Evolutionary conservation across 2,329 filamentous ascomycete species (phyloP), one percentile per base, ranked within the genome.

Genomic region (Epichloe baconii): DNA sequence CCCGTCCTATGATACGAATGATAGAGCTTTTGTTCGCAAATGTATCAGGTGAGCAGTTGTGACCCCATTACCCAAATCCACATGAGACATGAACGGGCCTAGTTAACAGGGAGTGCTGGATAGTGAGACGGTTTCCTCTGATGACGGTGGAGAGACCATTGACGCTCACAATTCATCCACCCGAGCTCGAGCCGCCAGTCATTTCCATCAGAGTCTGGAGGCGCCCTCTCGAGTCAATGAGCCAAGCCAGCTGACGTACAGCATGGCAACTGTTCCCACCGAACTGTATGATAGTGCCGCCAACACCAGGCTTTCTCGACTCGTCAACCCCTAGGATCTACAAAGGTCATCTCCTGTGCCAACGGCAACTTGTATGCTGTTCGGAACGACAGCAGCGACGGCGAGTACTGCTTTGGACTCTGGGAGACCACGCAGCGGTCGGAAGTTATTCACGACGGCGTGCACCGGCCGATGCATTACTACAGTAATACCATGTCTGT

Each of bases 311-410:
- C 59, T 56, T 46, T 52, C 56, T 4, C 54, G 58, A 0, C 54
- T 64, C 5, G 47, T 61, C 19, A 58, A 59, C 49, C 56, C 4
- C 26, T 19, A 6, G 49, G 37, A 15, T 55, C 51, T 12, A 55
- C 52, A 52, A 58, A 60, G 49, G 41, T 68, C 34, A 48, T 62
- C n/a, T 58, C 61, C 3, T 68, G 64, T 61, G 56, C 54, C 54
- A 60, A 66, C 53, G 63, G 63, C 51, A 67, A 66, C 55, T n/a
- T 66, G n/a, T 66, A 67, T 52, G 58, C 57, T 19, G 56, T 60
- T 15, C 48, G 37, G 17, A 50, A 49, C 41, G 56, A 57, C n/a
- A 53, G 57, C 48, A 35, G 50, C n/a, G 55, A 54, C 21, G 57
- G 52, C 40, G 44, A 48, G 1, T 50, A 51, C 41, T 62, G 58